Base-by-base conservation (phyloP, 371 early-diverging fungal genomes). In the Lichtheimia ornata region DNA sequence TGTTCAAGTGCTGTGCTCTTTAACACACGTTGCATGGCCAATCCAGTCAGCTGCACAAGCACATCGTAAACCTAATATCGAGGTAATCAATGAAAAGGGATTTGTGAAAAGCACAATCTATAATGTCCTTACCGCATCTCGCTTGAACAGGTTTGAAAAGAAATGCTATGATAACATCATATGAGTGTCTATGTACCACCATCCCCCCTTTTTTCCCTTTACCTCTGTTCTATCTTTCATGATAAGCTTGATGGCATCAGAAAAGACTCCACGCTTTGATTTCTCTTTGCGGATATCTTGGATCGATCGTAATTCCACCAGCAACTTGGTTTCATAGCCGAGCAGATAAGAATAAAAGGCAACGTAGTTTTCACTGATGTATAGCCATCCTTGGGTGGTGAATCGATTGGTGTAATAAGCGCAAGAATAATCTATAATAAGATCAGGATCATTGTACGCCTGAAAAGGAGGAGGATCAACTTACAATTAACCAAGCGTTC, bases 371-470 rank as follows among this genome's bases (percentile, higher is more conserved):
- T 94, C 90, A 58, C 92, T 91, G 40, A 98, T 85, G 67, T 98
- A 98, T 76, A 97, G 80, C 98, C 98, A 98, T 0, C 98, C 98
- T 74, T 98, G 98, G 71, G 94, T 93, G 53, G 89, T 83, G 67
- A 94, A 83, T 63, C 91, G 82, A 54, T 86, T 87, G 24, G 85
- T 85, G 65, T 93, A 88, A 67, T 93, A 94, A 0, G 94, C 91
- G 63, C 94, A 93, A 14, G 97, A 93, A 76, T 97, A 98, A 76
- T 94, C 91, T 91, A 72, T 4, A 28, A 15, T 9, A 13, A 25
- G 11, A 11, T 35, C 6, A 35, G 35, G 2, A 35, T 35, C 11
- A 35, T 35, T 6, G 11, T 35, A 22, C 2, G 22, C 22, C 22
- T 22, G 35, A 9, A 35, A 35, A 35, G 11, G 35, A 42, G 14